These are phyloP conservation scores for Penicillium fimorum DNA, from an alignment of 495 filamentous ascomycete species.

Conservation along the genomic window DNA sequence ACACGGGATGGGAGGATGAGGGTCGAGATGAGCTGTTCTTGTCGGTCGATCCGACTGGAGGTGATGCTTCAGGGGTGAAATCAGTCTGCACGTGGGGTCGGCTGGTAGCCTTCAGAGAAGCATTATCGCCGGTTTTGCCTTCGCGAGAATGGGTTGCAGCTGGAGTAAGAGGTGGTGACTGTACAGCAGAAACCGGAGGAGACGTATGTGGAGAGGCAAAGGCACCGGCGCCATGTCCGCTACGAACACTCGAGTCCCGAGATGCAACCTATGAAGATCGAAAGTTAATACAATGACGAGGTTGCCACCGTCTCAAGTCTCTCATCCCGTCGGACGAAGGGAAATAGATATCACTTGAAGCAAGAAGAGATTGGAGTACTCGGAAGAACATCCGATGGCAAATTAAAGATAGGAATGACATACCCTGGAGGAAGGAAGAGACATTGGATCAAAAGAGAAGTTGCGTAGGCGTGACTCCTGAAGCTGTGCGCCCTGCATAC, in stretches of 20 bases:
- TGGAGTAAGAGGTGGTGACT: conserved; percentile 88
- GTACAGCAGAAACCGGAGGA: conserved; percentile 60
- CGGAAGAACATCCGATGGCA: background rate
- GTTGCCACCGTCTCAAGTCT: conserved; percentile 3
- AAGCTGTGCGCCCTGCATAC: conserved; percentile 67
- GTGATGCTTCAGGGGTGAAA: conserved; percentile 50
- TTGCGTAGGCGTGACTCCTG: conserved; percentile 81
- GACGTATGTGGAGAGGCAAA: conserved; percentile 46
- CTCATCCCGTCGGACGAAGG: background rate
- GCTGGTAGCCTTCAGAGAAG: conserved; percentile 29
- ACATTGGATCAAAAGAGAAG: conserved; percentile 83
- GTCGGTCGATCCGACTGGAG: conserved; percentile 35
- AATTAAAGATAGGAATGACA: conserved; percentile 32
- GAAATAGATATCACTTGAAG: background rate
- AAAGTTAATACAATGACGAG: conserved; percentile 16
- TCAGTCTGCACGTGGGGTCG: conserved; percentile 64
- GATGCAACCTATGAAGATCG: conserved; percentile 41
- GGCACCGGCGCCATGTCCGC: conserved; percentile 39
- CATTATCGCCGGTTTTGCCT: conserved; percentile 30
- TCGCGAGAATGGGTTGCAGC: conserved; percentile 66
- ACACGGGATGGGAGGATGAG: conserved; percentile 46
- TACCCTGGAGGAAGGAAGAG: conserved; percentile 83
- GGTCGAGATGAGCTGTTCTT: conserved; percentile 31
- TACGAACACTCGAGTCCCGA: conserved; percentile 47
- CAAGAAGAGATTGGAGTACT: background rate